Evolutionary conservation across 169 alveolate genomes (phyloP).

Genomic region (Miamiensis avidus): DNA sequence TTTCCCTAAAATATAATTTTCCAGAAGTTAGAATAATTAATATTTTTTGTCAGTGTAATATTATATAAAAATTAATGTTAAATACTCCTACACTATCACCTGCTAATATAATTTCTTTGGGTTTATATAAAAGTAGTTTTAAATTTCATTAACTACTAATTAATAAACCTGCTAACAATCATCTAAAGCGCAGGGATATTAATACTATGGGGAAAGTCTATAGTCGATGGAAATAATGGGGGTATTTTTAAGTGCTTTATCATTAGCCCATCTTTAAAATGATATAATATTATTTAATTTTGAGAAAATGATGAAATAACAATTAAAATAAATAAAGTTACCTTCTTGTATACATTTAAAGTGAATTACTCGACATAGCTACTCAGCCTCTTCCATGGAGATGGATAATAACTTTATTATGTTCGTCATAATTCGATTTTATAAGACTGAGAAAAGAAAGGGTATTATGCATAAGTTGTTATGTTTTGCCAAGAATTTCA

Average conservation of each 20-base stretch:
- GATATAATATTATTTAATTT: no score
- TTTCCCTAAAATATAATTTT: no score
- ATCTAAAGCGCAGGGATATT: slow-evolving; percentile 82
- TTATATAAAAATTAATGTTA: no score
- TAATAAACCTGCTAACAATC: slow-evolving; percentile 85
- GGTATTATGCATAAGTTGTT: no score
- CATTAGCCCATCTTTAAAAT: slow-evolving; percentile 79
- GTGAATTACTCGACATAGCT: slow-evolving; percentile 66
- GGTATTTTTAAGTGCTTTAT: slow-evolving; percentile 28
- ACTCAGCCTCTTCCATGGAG: slow-evolving; percentile 89
- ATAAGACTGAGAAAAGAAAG: no score
- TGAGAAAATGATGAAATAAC: no score
- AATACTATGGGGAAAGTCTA: slow-evolving; percentile 75
- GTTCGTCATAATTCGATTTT: no score
- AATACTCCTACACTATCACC: slow-evolving; percentile 77
- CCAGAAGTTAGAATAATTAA: no score
- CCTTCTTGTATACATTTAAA: slow-evolving; percentile 72
- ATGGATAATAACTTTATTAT: slow-evolving; percentile 65
- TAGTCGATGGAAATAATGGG: slow-evolving; percentile 83
- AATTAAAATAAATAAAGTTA: slow-evolving; percentile 25
- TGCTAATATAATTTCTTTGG: slow-evolving; percentile 56
- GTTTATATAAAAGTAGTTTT: slow-evolving; percentile 46
- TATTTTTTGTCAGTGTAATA: no score
- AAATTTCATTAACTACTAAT: slow-evolving; percentile 70
- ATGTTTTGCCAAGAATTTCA: no score